These are phyloP conservation scores for Hamamelis virginiana DNA, from an alignment of 164 flowering plant genomes.

Conservation along the genomic window DNA sequence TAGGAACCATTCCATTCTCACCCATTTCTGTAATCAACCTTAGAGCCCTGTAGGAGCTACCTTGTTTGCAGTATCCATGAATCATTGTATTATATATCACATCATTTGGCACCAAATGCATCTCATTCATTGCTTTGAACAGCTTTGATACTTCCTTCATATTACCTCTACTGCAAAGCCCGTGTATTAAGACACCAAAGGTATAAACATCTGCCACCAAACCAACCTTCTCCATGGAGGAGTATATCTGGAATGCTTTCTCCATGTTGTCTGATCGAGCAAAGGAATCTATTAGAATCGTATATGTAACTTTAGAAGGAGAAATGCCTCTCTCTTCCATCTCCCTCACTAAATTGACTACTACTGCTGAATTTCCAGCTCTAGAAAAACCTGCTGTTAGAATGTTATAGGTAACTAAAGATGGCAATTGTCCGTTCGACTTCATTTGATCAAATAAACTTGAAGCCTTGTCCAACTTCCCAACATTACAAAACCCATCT, in stretches of 20 bases:
- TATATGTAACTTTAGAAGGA: constrained; percentile 65
- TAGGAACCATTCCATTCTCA: constrained; percentile 58
- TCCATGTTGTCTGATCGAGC: constrained; percentile 50
- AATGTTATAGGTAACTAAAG: constrained; percentile 59
- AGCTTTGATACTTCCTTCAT: constrained; percentile 74
- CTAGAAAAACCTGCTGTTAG: constrained; percentile 54
- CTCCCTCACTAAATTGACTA: constrained; percentile 43
- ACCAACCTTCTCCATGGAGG: constrained; percentile 56
- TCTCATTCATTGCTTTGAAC: constrained; percentile 47
- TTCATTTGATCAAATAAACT: constrained; percentile 43
- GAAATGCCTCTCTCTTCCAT: constrained; percentile 66
- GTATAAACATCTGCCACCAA: constrained; percentile 55
- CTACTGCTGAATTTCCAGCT: constrained; percentile 34
- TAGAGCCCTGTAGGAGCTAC: constrained; percentile 64
- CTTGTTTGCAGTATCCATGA: constrained; percentile 66
- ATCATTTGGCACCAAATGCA: constrained; percentile 50
- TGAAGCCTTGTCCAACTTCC: constrained; percentile 49
- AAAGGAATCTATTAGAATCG: constrained; percentile 56
- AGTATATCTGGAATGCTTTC: constrained; percentile 46
- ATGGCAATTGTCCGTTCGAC: constrained; percentile 45
- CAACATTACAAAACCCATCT: constrained; percentile 51
- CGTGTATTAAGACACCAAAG: constrained; percentile 59
- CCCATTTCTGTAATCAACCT: constrained; percentile 60
- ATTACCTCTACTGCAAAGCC: constrained; percentile 58
- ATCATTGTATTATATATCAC: constrained; percentile 70